These are phyloP conservation scores for Coniophora puteana DNA, from an alignment of 1,284 basidiomycete genomes.

Conservation along the genomic window DNA sequence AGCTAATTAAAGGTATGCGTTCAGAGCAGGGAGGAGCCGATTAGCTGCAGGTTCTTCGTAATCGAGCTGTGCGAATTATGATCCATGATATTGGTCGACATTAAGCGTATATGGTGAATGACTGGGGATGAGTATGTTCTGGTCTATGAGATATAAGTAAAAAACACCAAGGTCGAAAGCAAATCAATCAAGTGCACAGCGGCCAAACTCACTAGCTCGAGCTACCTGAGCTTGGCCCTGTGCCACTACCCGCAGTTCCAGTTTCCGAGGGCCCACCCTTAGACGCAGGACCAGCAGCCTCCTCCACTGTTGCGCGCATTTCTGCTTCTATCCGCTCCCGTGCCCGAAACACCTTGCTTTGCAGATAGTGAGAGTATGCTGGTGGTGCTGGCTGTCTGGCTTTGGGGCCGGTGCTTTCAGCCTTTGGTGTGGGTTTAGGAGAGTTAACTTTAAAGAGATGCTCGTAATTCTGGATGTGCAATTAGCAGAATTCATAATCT, in stretches of 20 bases:
- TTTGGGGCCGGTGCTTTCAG: conserved; percentile 25
- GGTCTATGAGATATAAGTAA: too few relatives aligned
- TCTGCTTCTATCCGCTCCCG: conserved; percentile 94
- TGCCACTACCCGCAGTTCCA: neutral
- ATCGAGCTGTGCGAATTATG: too few relatives aligned
- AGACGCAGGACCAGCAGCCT: neutral
- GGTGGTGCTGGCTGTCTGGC: conserved; percentile 38
- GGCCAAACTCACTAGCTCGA: too few relatives aligned
- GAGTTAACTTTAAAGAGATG: conserved; percentile 89
- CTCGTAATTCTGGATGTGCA: conserved; percentile 77
- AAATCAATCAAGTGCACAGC: too few relatives aligned
- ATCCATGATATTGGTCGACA: too few relatives aligned
- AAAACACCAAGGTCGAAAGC: too few relatives aligned
- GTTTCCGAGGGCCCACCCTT: neutral
- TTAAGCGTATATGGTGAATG: too few relatives aligned
- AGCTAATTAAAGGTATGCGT: conserved; percentile 9
- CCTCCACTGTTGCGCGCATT: conserved; percentile 40
- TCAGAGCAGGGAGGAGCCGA: too few relatives aligned
- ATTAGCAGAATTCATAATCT: conserved; percentile 4
- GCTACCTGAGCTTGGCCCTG: neutral
- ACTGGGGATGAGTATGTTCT: too few relatives aligned
- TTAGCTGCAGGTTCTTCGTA: too few relatives aligned
- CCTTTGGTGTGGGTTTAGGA: conserved; percentile 54
- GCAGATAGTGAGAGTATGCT: conserved; percentile 86
- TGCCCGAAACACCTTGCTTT: conserved; percentile 94